Conservation (phyloP, 2,329 filamentous ascomycete genomes). For the Monosporascus sp. region DNA sequence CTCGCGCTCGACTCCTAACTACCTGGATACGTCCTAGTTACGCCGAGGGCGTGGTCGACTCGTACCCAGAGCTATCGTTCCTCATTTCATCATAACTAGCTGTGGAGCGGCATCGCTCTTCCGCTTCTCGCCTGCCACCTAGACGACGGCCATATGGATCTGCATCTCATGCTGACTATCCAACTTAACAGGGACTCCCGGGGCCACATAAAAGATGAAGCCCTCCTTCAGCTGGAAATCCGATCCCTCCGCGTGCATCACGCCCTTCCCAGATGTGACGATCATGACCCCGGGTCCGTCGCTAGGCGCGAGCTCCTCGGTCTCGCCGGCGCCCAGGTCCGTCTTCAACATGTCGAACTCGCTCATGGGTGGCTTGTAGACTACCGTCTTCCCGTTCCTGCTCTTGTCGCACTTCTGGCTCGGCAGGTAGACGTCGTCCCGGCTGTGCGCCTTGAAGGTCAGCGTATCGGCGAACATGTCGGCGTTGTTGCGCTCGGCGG, state of each 20-base stretch:
- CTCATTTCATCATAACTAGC: too few species aligned
- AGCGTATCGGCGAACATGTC: conserved; percentile 59
- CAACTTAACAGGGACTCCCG: conserved; percentile 34
- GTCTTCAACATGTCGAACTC: conserved; percentile 67
- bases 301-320: conserved; percentile 49
- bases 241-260: conserved; percentile 47
- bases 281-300: conserved; percentile 60
- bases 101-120: too few species aligned
- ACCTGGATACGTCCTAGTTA: too few species aligned
- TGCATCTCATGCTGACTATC: conserved; percentile 28
- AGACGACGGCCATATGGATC: conserved; percentile 32
- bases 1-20: too few species aligned
- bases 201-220: conserved; percentile 61
- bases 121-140: too few species aligned
- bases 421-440: conserved; percentile 50
- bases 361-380: conserved; percentile 62
- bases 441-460: conserved; percentile 57
- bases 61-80: too few species aligned
- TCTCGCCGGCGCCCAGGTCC: conserved; percentile 49
- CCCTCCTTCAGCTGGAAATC: conserved; percentile 53
- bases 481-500: conserved; percentile 56
- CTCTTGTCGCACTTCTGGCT: conserved; percentile 44
- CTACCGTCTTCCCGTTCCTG: conserved; percentile 52
- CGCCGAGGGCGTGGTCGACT: too few species aligned
- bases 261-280: conserved; percentile 53